Evolutionary conservation across 2,329 filamentous ascomycete species (phyloP).

Genomic region (Diaporthe vaccinii): DNA sequence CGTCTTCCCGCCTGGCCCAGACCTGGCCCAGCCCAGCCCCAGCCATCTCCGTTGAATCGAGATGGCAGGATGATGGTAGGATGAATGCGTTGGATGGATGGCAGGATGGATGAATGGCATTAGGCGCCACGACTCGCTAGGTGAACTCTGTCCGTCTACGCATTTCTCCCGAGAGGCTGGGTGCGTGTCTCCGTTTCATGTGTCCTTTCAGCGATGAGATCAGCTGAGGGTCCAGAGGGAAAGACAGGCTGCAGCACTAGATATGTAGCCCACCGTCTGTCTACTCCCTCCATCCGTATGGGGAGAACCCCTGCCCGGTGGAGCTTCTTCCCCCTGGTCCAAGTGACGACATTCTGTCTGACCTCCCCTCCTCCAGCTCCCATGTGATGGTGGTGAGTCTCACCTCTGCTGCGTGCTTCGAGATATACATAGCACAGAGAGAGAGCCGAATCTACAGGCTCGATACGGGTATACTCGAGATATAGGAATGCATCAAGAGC

Average conservation of each 20-base stretch:
- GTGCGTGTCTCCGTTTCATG: conserved; percentile 13
- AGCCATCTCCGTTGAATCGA: background rate
- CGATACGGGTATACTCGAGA: background rate
- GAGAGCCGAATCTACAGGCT: background rate
- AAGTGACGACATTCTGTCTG: conserved; percentile 30
- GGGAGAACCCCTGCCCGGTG: background rate
- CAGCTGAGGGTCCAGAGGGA: background rate
- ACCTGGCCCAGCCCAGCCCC: background rate
- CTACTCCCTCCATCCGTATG: background rate
- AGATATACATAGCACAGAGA: background rate
- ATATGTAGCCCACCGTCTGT: conserved; percentile 2
- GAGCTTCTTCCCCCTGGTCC: conserved; percentile 9
- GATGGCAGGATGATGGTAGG: background rate
- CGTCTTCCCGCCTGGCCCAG: conserved; percentile 3
- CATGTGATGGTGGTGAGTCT: conserved; percentile 14
- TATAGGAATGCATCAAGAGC: background rate
- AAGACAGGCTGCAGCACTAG: conserved; percentile 15
- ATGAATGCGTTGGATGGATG: background rate
- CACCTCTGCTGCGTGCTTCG: background rate
- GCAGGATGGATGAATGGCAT: background rate
- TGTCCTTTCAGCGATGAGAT: background rate
- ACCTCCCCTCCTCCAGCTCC: background rate
- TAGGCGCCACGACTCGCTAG: conserved; percentile 13
- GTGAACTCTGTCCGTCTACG: conserved; percentile 14
- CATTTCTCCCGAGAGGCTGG: conserved; percentile 20